phyloP scores from a whole-genome alignment of 805 yeast species.

The Candida montana region DNA sequence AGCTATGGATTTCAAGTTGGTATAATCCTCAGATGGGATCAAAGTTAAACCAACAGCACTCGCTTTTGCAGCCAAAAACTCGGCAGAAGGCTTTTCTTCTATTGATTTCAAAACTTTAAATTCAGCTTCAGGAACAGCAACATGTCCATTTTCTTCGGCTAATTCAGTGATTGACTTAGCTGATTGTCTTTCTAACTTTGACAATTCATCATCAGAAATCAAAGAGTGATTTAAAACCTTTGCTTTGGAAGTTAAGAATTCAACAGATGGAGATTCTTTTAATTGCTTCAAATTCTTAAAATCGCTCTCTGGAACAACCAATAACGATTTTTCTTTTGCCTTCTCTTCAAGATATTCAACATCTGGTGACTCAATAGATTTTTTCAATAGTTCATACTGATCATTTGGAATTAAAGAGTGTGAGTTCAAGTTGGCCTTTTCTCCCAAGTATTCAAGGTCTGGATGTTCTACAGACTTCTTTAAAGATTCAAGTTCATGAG shows the following conservation, averaged over 20 bases:
- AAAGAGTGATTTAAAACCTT: not conserved
- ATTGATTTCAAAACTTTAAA: conserved; percentile 9
- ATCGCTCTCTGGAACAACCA: conserved; percentile 12
- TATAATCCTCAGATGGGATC: no score
- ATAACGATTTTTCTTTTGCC: conserved; percentile 17
- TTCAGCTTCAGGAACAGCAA: conserved; percentile 11
- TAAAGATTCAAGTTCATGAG: not conserved
- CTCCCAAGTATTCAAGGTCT: conserved; percentile 1
- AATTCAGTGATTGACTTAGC: conserved; percentile 1
- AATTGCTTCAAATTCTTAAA: conserved; percentile 10
- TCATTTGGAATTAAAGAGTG: not conserved
- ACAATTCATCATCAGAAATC: conserved; percentile 14
- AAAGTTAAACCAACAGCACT: conserved; percentile 6
- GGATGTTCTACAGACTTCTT: conserved; percentile 20
- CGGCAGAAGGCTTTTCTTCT: conserved; percentile 1
- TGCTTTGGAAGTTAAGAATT: conserved; percentile 9
- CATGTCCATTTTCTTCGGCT: not conserved
- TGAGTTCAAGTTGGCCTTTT: no score
- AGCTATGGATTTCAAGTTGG: no score
- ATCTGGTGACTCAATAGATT: conserved; percentile 20
- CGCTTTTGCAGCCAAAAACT: conserved; percentile 7
- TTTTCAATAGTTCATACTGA: not conserved
- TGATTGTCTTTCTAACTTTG: conserved; percentile 7
- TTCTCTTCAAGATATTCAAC: conserved; percentile 15
- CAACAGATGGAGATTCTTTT: not conserved